A percentile compares a stretch with the other conserved stretches of the same genome.
These are phyloP conservation scores for Artemisia argyi DNA, from an alignment of 129 eudicot species.

Conservation along the genomic window DNA sequence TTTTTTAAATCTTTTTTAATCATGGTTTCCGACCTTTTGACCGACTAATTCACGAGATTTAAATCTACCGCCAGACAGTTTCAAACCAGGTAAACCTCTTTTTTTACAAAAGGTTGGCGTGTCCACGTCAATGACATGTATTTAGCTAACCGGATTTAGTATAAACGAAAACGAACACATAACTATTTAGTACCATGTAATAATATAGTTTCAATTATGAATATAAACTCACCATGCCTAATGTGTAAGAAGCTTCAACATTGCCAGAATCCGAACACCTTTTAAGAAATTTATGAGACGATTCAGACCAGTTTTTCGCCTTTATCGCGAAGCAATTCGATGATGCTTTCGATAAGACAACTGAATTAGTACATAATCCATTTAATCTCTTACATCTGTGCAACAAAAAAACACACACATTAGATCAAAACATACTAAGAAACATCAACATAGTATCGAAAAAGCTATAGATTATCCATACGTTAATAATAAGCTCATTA, in stretches of 20 bases:
- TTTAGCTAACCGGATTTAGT: too few species aligned
- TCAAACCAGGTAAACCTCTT: too few species aligned
- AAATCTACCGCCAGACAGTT: too few species aligned
- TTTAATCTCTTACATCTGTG: slow-evolving; percentile 79
- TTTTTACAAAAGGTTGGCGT: too few species aligned
- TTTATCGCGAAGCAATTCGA: slow-evolving; percentile 43
- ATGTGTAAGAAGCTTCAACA: slow-evolving; percentile 77
- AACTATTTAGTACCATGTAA: too few species aligned
- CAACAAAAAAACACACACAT: neutral
- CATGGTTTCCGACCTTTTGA: too few species aligned
- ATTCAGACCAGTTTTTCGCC: slow-evolving; percentile 73
- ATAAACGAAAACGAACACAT: too few species aligned
- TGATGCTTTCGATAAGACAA: slow-evolving; percentile 65
- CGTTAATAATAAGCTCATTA: slow-evolving; percentile 61
- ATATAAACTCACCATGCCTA: slow-evolving; percentile 75
- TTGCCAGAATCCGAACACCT: slow-evolving; percentile 76
- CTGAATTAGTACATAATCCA: slow-evolving; percentile 47
- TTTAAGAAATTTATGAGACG: slow-evolving; percentile 69
- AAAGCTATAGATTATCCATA: slow-evolving; percentile 24
- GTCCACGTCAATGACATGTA: too few species aligned
- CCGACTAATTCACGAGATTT: too few species aligned
- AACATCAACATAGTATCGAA: too few species aligned
- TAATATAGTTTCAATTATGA: neutral
- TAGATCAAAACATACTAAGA: neutral
- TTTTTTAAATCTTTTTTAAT: too few species aligned